Conservation (phyloP, 1,284 basidiomycete genomes). For the Malassezia furfur region DNA sequence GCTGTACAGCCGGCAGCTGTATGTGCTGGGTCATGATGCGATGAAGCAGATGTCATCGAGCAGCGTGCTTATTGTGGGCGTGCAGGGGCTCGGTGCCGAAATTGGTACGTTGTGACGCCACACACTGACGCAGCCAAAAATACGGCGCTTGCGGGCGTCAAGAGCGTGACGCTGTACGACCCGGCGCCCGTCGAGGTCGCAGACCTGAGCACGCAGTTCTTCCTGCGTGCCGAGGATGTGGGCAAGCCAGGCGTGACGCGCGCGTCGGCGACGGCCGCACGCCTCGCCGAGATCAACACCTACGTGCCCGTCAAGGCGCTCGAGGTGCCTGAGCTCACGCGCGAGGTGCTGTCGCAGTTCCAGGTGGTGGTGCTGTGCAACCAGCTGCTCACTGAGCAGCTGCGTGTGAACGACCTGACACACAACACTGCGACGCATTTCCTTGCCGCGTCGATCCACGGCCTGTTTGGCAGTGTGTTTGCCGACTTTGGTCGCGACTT, state of each 20-base stretch:
- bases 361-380: constrained; percentile 78
- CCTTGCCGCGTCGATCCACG: constrained; percentile 81
- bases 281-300: constrained; percentile 86
- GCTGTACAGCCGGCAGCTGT: constrained; percentile 45
- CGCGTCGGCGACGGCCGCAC: constrained; percentile 74
- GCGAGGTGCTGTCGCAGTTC: constrained; percentile 31
- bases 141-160: constrained; percentile 87
- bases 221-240: constrained; percentile 76
- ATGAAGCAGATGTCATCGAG: constrained; percentile 99
- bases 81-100: constrained; percentile 89
- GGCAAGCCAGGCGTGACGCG: constrained; percentile 62
- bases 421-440: constrained; percentile 64
- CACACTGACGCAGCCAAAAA: constrained; percentile 64
- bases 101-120: constrained; percentile 55
- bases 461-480: constrained; percentile 90
- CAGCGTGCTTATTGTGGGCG: constrained; percentile 85
- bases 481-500: constrained; percentile 94
- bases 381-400: constrained; percentile 65
- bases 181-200: constrained; percentile 74
- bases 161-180: constrained; percentile 92
- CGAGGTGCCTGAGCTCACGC: constrained; percentile 30
- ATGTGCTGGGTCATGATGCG: constrained; percentile 53
- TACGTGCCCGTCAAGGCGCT: constrained; percentile 83
- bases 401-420: constrained; percentile 82
- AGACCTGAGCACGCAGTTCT: constrained; percentile 93